Evolutionary conservation across 2,329 filamentous ascomycete species (phyloP).

Genomic region (Chaetoscypha palmicola): DNA sequence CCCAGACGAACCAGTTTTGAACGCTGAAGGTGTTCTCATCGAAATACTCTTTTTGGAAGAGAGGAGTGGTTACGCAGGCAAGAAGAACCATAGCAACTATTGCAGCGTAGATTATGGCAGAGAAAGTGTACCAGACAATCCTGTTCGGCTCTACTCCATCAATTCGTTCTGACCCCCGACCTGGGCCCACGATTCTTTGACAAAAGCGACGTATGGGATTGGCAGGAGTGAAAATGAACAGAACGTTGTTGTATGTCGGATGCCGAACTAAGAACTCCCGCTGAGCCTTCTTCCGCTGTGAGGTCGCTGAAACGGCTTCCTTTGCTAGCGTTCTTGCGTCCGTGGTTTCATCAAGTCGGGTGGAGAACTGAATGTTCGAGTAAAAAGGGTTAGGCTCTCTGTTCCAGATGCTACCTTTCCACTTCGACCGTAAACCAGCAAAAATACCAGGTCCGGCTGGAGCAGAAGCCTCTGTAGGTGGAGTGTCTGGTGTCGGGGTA

Average conservation of each 20-base stretch:
- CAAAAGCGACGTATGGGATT: conserved; percentile 77
- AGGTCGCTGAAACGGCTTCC: conserved; percentile 77
- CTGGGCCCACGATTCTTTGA: conserved; percentile 84
- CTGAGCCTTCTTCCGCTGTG: conserved; percentile 79
- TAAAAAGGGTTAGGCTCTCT: conserved; percentile 94
- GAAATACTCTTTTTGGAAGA: conserved; percentile 89
- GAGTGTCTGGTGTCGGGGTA: conserved; percentile 29
- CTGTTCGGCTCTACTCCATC: conserved; percentile 87
- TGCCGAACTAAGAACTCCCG: conserved; percentile 82
- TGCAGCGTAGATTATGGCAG: conserved; percentile 84
- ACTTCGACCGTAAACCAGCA: conserved; percentile 53
- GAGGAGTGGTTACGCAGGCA: conserved; percentile 86
- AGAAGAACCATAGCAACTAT: conserved; percentile 98
- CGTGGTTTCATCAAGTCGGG: conserved; percentile 63
- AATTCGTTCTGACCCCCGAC: conserved; percentile 76
- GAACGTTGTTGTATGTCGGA: conserved; percentile 84
- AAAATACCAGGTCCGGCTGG: conserved; percentile 49
- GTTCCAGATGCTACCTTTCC: conserved; percentile 50
- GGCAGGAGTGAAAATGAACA: conserved; percentile 76
- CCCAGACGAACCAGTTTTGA: conserved; percentile 90
- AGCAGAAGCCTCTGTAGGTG: conserved; percentile 11
- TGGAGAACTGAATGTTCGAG: conserved; percentile 63
- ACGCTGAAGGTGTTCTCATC: conserved; percentile 49
- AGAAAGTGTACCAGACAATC: conserved; percentile 86
- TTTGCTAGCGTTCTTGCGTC: conserved; percentile 85